Base-by-base conservation (phyloP, 805 yeast species). In the Phaffomyces antillensis region DNA sequence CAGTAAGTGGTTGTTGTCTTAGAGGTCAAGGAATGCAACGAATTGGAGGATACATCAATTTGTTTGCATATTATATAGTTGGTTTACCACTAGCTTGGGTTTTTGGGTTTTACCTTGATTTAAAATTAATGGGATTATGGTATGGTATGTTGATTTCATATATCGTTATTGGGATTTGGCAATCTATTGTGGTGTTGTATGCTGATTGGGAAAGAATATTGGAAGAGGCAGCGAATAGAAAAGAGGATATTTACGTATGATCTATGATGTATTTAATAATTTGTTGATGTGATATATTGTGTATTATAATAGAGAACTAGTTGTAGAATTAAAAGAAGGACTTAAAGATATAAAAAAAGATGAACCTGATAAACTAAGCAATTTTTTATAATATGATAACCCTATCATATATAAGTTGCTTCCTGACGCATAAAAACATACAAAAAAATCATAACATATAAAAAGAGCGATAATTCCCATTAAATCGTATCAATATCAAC, bases 1-100 rank as follows among this genome's bases (percentile, higher is more conserved):
- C 86, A 4, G 77, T 85, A 8, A 73, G 81, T 13, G 95, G 93
- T 3, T 91, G 96, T 0, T 72, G 89, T 24, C 68, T 89, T 48
- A 71, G 96, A 49, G 95, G 95, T 18, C 95, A 86, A 63, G 95
- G 96, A 6, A 72, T 85, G 57, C 96, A 88, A 61, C 72, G 76
- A 38, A 70, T 86, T 36, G 96, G 96, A 0, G 84, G 93, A 11
- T 68, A 72, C 41, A 68, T 87, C 41, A 86, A 83, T 56, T 62
- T 88, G 51, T 62, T 75, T 7, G 75, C 81, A 13, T 89, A 87
- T 65, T 88, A 89, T 55, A 54, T 75, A 5, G 60, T 87, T 42
- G 95, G 93, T 10, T 66, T 86, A 17, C 96, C 96, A 1, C 48
- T 82, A 12, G 83, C 82, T 48, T 60, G 75, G 23, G 46, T 59